Conservation (phyloP, 192 early-diverging fungal genomes). For the Podila minutissima region DNA sequence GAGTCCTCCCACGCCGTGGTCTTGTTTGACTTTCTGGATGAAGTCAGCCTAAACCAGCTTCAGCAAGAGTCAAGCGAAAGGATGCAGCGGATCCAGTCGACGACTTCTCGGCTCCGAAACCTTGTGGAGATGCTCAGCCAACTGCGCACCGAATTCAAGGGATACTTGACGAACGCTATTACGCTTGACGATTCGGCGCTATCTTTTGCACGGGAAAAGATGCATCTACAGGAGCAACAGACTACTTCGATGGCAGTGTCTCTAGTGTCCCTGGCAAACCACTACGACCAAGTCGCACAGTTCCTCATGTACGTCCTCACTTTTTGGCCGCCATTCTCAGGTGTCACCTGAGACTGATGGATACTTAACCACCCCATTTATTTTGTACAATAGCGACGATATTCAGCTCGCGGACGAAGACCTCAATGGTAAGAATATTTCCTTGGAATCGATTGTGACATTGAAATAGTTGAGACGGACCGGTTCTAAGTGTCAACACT, state of each 20-base stretch:
- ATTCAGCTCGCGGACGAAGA: constrained; percentile 37
- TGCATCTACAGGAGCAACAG: constrained; percentile 55
- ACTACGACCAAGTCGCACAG: constrained; percentile 60
- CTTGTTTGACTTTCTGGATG: constrained; percentile 43
- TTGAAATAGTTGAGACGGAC: not conserved
- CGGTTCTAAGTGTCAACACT: not conserved
- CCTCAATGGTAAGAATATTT: constrained; percentile 8
- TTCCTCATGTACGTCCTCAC: constrained; percentile 50
- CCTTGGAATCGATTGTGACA: not conserved
- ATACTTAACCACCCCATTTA: not conserved
- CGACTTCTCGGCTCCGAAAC: constrained; percentile 17
- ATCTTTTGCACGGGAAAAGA: constrained; percentile 53
- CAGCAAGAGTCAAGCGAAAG: constrained; percentile 20
- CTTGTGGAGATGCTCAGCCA: constrained; percentile 12
- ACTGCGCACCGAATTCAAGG: constrained; percentile 31
- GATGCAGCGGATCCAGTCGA: constrained; percentile 18
- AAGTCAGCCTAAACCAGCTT: constrained; percentile 29
- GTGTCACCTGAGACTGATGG: too few species aligned
- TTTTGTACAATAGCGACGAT: constrained; percentile 19
- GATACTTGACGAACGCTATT: constrained; percentile 35
- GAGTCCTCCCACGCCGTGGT: constrained; percentile 2
- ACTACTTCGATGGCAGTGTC: constrained; percentile 60
- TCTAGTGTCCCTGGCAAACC: constrained; percentile 57
- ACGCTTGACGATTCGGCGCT: constrained; percentile 51
- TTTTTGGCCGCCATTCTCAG: not conserved